Base-by-base conservation (phyloP, 2,329 filamentous ascomycete species). In the Ophiostoma himal-ulmi region DNA sequence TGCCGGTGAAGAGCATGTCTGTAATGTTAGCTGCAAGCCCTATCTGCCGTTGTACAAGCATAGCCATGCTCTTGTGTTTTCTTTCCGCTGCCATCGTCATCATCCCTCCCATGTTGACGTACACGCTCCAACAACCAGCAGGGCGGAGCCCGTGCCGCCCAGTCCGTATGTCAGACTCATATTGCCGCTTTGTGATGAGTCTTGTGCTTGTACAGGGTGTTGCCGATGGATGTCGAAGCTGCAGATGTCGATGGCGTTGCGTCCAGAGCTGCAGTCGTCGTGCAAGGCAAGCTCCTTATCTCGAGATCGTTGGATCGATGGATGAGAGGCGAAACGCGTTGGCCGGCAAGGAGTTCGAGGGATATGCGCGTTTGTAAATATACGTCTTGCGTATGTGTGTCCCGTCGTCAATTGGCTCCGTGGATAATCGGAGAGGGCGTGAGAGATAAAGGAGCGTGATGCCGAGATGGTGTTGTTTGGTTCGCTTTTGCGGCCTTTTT, bases 1-100 rank as follows among this genome's bases (percentile, higher is more conserved):
- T 93, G 78, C 93, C 93, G 78, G 95, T 96, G 80, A 99, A 97
- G 80, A 99, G 92, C 93, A 99, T 96, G 82, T 99, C 95, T 99
- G 34, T 65, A n/a, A 36, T 20, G 70, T 70, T 54, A 68, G 71
- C 26, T 11, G 36, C 11, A 2, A 26, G 34, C n/a, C 2, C 57
- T 17, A 37, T 62, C 17, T 30, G 1, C 3, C 17, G 13, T n/a
- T 3, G 14, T 30, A 26, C 54, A 1, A 54, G 11, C 14, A 39
- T 13, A 10, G 30, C 41, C 5, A 20, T 22, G 3, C 8, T 2
- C 26, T 8, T 22, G 30, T 30, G 5, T 3, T 30, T 14, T 44
- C 39, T 13, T 44, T 30, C 30, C 4, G 30, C 30, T 30, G 30
- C 39, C 52, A 13, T 57, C 62, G 10, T 41, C 34, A 8, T 11